Base-by-base conservation (phyloP, 495 filamentous ascomycete species). In the Emericellopsis terricola region DNA sequence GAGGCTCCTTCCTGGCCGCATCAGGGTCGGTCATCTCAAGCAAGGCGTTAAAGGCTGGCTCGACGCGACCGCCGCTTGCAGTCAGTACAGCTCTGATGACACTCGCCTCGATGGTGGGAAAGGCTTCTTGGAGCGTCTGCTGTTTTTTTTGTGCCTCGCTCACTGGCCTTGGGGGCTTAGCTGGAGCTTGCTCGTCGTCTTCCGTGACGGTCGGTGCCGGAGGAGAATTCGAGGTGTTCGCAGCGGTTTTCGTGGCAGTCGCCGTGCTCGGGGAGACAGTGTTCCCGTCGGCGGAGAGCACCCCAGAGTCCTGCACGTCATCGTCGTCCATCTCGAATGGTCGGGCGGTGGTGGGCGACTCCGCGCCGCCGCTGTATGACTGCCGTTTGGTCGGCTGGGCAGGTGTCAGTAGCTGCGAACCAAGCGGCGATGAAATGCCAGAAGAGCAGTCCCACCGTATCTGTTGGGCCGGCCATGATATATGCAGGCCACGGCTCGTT, bases 41-140 rank as follows among this genome's bases (percentile, higher is more conserved):
- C 6, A 99, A 70, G 18, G 91, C 89, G 59, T 94, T 89, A 60
- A 96, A 96, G 26, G 89, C 89, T 9, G 84, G 81, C 49, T 99
- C 89, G 28, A 99, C 73, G 43, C 76, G 70, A 28, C 82, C 89
- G 41, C 76, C 69, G 51, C 87, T 94, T 7, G 89, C 89, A 9
- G 62, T 59, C 37, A 99, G 57, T 7, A 97, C 81, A 11, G 89
- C 89, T 54, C 78, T 91, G 46, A 96, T 69, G 14, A 99, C 84
- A 15, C 69, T 48, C 9, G 60, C 51, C 33, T 99, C 89, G 41
- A 96, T 76, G 34, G 57, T 62, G 2, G 89, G 89, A 48, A 99
- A 99, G 1, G 87, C 91, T 53, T 99, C 89, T 47, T 80, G 81
- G 20, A 97, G 68, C 15, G 82, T 96, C 43, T 72, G 74, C 53